These are phyloP conservation scores for Populus ilicifolia DNA, from an alignment of 345 rosid genomes.

Conservation along the genomic window DNA sequence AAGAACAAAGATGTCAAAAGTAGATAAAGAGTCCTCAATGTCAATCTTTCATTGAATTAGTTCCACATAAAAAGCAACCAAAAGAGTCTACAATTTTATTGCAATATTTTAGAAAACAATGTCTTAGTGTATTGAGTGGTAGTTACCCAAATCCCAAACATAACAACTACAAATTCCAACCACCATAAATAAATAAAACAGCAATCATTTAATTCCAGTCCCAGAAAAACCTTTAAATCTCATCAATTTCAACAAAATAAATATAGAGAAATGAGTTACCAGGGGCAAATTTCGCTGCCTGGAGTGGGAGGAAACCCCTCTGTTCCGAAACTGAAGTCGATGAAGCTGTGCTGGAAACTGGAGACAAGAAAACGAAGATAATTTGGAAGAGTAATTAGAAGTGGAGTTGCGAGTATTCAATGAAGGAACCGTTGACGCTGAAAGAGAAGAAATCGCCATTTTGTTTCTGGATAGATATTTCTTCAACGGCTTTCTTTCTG, in stretches of 20 bases:
- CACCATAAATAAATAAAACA: not conserved
- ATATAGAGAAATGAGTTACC: slow-evolving; percentile 3
- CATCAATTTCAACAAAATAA: not conserved
- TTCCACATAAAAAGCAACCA: not conserved
- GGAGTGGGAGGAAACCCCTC: slow-evolving; percentile 21
- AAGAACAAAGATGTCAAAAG: not conserved
- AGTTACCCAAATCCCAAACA: not conserved
- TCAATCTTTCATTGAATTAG: not conserved
- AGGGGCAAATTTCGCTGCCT: slow-evolving; percentile 28
- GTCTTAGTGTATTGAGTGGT: not conserved
- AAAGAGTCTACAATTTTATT: not conserved
- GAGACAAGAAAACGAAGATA: slow-evolving; percentile 30
- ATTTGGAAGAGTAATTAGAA: slow-evolving; percentile 14
- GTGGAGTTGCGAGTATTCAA: slow-evolving; percentile 9
- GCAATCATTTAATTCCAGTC: not conserved
- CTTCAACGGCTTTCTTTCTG: not conserved
- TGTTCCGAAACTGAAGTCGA: slow-evolving; percentile 21
- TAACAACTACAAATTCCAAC: not conserved
- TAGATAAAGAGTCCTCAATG: not conserved
- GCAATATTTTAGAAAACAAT: not conserved
- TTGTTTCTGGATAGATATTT: not conserved
- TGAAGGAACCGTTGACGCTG: slow-evolving; percentile 31
- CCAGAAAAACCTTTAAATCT: not conserved
- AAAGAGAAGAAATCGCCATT: slow-evolving; percentile 53
- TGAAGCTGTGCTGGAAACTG: slow-evolving; percentile 32